Base-by-base conservation (phyloP, 2,329 filamentous ascomycete species). In the Fusarium sp. region DNA sequence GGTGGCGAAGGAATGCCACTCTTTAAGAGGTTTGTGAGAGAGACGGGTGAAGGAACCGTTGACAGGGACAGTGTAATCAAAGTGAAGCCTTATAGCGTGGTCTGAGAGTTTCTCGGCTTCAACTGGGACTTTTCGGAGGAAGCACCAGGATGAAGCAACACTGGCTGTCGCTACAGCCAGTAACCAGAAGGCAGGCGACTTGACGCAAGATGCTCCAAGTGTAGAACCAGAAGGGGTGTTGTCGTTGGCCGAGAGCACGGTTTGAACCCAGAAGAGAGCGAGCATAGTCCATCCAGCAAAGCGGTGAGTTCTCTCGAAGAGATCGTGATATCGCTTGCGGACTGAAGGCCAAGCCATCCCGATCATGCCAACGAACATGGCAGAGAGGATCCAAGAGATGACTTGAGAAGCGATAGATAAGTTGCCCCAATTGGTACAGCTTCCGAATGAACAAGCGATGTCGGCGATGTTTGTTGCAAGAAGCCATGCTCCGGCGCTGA, bases 1-100 rank as follows among this genome's bases (percentile, higher is more conserved):
- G 2, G 91, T 91, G 54, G 93, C 93, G 78, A 95, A 95, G 2
- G 90, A 89, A 81, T 95, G 93, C 87, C 92, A 94, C 81, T 95
- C 93, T 18, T 87, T 83, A 22, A 94, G 84, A 0, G 92, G 92
- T 9, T 85, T 84, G 57, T 88, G 86, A 6, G 91, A 88, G 8
- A 94, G 82, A 36, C 91, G 89, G 13, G 82, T 82, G 56, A 84
- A 84, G n/a, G 79, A 82, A 13, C 82, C 82, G 50, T 83, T 83
- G 62, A 87, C 85, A 9, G 90, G 89, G 12, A 88, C 85, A 11
- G 88, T 87, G 81, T 93, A 90, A 78, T 87, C 84, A 78, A 95
- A 93, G 79, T 92, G 89, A 32, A 96, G 88, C 41, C 91, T 89
- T 26, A 93, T 84, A 22, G 93, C 93, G 82, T 95, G 93, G n/a